Percentiles rank a stretch among this genome's conserved stretches.
Evolutionary conservation across 2,329 filamentous ascomycete genomes (phyloP).

Genomic region (Neobulgaria alba): DNA sequence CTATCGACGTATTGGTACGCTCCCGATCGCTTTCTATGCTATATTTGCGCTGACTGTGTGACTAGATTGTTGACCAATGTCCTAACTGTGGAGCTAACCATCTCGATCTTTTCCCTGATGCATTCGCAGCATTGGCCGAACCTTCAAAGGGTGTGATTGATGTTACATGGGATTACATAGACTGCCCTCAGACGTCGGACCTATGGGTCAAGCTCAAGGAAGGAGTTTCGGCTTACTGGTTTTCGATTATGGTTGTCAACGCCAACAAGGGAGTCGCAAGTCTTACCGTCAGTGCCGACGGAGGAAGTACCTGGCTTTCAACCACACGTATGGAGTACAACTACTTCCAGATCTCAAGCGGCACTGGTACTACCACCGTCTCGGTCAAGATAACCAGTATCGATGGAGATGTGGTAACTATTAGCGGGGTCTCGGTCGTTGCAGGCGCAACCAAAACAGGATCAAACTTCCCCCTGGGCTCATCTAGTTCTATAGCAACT

Average conservation of each 20-base stretch:
- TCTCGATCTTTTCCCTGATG: conserved; percentile 45
- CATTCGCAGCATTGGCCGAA: conserved; percentile 39
- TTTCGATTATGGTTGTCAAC: conserved; percentile 58
- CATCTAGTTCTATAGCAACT: background rate
- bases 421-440: conserved; percentile 40
- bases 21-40: too few species aligned
- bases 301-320: conserved; percentile 48
- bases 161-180: conserved; percentile 40
- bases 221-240: conserved; percentile 43
- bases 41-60: background rate
- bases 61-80: conserved; percentile 48
- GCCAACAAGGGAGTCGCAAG: conserved; percentile 45
- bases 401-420: conserved; percentile 41
- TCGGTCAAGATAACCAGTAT: conserved; percentile 47
- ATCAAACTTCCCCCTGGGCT: conserved; percentile 19
- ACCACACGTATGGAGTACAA: conserved; percentile 48
- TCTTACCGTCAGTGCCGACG: conserved; percentile 53
- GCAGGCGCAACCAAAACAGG: conserved; percentile 15
- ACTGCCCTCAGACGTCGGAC: conserved; percentile 42
- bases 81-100: conserved; percentile 44
- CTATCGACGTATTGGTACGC: conserved; percentile 55
- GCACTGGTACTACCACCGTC: conserved; percentile 46
- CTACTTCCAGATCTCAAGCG: conserved; percentile 52
- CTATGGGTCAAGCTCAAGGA: conserved; percentile 45
- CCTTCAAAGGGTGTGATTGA: conserved; percentile 39